These are phyloP conservation scores for Akanthomyces muscarius DNA, from an alignment of 2,329 filamentous ascomycete species.

Conservation along the genomic window DNA sequence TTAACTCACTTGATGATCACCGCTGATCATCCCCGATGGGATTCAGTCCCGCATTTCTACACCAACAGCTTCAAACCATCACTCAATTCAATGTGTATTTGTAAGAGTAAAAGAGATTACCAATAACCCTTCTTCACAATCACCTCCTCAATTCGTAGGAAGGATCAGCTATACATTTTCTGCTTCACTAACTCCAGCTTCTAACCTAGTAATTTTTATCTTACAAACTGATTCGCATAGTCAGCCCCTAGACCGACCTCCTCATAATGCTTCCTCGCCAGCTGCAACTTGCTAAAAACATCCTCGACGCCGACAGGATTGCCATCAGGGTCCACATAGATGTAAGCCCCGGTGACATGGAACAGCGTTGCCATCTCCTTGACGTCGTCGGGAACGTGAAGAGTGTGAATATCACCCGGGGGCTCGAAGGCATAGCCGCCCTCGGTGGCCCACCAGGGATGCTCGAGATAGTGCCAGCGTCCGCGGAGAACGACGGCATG, in stretches of 20 bases:
- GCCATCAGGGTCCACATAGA: constrained; percentile 32
- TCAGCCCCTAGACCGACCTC: constrained; percentile 28
- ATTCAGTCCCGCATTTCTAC: no score
- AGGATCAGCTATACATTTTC: no score
- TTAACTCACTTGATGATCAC: no score
- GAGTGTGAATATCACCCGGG: constrained; percentile 33
- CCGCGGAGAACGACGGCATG: constrained; percentile 31
- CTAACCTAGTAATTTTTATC: background rate
- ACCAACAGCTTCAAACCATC: no score
- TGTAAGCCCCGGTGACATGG: constrained; percentile 33
- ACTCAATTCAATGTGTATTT: no score
- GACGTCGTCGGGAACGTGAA: constrained; percentile 32
- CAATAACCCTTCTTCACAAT: no score
- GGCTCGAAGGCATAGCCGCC: constrained; percentile 34
- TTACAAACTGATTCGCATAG: constrained; percentile 28
- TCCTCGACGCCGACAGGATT: constrained; percentile 30
- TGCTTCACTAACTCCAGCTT: no score
- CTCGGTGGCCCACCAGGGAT: constrained; percentile 33
- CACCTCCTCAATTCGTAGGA: no score
- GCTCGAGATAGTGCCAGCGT: constrained; percentile 35
- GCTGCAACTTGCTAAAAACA: constrained; percentile 31
- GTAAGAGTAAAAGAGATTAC: background rate
- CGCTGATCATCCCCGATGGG: no score
- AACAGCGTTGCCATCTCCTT: constrained; percentile 33
- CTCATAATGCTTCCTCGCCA: constrained; percentile 31